Base-by-base conservation (phyloP, 1,284 basidiomycete genomes). In the Mycosarcoma maydis region DNA sequence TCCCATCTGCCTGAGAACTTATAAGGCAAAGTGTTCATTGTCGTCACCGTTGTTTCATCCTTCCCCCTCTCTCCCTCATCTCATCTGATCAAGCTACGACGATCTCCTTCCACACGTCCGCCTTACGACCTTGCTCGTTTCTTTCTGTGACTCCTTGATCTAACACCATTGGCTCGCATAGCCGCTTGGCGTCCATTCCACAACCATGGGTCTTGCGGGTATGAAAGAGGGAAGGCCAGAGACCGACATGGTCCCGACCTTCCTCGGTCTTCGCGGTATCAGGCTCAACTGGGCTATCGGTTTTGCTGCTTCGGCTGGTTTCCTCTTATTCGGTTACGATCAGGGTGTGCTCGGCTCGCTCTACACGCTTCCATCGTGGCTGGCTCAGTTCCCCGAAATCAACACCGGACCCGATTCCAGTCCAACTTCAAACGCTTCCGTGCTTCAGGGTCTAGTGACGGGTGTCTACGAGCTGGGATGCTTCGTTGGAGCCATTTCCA, bases 391-490 rank as follows among this genome's bases (percentile, higher is more conserved):
- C 40, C 78, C 78, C 17, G 13, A 45, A 20, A 80, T 80, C 44
- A 58, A 80, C 59, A 77, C 75, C 6, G 45, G 27, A n/a, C n/a
- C n/a, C 8, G 39, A 27, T n/a, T 20, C 20, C 24, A 45, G 33
- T 10, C 56, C 55, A 30, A 68, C 60, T 14, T 75, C 73, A n/a
- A 48, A 49, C n/a, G 65, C 52, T 6, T 57, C 76, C 8, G 52
- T 61, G 2, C 60, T 80, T 3, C 76, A 77, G 24, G 78, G 78
- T 57, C 72, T 73, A 16, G 61, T 70, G 6, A 76, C 78, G 19
- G 77, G 78, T 68, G 69, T 80, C 29, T 80, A 80, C 42, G 78
- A 80, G 57, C 64, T 77, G 24, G 77, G 77, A 17, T 80, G 78
- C 53, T 77, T 80, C 27, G 33, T 64, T 7, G 78, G 78, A 30